Evolutionary conservation across 2,329 filamentous ascomycete species (phyloP).

Genomic region (Ceratocystis colombiana): DNA sequence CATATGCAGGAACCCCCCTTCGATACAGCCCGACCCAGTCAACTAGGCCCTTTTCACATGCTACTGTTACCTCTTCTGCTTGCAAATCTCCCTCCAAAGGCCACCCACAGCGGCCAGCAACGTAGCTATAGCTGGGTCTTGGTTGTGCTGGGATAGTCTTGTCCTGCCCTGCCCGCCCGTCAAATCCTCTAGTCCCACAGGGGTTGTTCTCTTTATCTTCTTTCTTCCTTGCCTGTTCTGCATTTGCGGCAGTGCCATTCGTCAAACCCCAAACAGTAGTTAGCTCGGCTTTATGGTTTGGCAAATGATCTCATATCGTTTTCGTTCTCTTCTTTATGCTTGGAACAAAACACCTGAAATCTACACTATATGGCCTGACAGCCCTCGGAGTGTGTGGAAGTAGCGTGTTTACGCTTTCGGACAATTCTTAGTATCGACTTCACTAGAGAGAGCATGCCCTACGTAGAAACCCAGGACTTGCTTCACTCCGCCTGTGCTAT

Average conservation of each 20-base stretch:
- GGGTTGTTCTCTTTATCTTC: not conserved
- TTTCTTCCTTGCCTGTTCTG: not conserved
- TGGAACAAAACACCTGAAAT: too few species aligned
- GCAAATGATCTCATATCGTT: constrained; percentile 11
- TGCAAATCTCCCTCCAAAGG: too few species aligned
- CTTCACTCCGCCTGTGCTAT: too few species aligned
- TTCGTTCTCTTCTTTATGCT: constrained; percentile 2
- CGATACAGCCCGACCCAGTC: not conserved
- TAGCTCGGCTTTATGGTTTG: not conserved
- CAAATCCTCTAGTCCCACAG: constrained; percentile 8
- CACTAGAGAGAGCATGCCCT: too few species aligned
- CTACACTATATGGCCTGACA: not conserved
- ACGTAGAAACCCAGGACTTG: too few species aligned
- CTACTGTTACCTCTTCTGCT: too few species aligned
- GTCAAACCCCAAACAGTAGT: not conserved
- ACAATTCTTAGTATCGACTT: too few species aligned
- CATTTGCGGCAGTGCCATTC: not conserved
- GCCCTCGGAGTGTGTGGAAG: not conserved
- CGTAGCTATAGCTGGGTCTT: not conserved
- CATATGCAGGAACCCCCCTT: too few species aligned
- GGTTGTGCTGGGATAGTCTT: not conserved
- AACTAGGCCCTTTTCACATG: constrained; percentile 8
- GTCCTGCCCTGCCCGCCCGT: constrained; percentile 8
- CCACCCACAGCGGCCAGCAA: not conserved
- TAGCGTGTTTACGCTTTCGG: too few species aligned